phyloP scores from a whole-genome alignment of 1,284 basidiomycete genomes.

The Ceratorhiza oryzae-sativae region DNA sequence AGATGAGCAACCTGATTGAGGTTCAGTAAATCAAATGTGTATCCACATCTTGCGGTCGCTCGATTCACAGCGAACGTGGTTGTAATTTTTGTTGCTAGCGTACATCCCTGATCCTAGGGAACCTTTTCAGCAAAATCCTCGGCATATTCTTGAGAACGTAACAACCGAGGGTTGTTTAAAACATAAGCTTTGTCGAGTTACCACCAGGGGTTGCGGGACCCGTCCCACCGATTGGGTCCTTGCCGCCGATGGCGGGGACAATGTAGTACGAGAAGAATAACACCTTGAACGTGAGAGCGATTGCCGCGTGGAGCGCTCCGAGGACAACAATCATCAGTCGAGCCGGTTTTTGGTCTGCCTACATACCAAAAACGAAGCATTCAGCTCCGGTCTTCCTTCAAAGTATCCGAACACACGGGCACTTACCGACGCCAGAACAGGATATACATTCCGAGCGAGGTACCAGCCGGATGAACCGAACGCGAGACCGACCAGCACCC shows the following conservation, averaged over 20 bases:
- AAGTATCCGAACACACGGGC: neutral
- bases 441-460: conserved; percentile 84
- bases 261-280: conserved; percentile 88
- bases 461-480: conserved; percentile 83
- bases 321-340: conserved; percentile 79
- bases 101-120: neutral
- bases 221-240: conserved; percentile 49
- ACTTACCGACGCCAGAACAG: conserved; percentile 82
- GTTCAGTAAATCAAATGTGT: conserved; percentile 14
- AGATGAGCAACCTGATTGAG: conserved; percentile 21
- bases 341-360: conserved; percentile 85
- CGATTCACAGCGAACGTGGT: neutral
- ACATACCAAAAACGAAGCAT: conserved; percentile 12
- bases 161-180: neutral
- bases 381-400: neutral
- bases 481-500: conserved; percentile 76
- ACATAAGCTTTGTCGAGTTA: conserved; percentile 20
- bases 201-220: conserved; percentile 3
- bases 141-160: neutral
- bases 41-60: neutral
- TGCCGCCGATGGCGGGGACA: conserved; percentile 59
- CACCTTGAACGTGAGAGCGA: conserved; percentile 84
- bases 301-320: conserved; percentile 69
- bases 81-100: conserved; percentile 16
- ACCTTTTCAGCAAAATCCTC: neutral